phyloP scores from a whole-genome alignment of 139 green algal genomes.

The Coelastrella sp. region DNA sequence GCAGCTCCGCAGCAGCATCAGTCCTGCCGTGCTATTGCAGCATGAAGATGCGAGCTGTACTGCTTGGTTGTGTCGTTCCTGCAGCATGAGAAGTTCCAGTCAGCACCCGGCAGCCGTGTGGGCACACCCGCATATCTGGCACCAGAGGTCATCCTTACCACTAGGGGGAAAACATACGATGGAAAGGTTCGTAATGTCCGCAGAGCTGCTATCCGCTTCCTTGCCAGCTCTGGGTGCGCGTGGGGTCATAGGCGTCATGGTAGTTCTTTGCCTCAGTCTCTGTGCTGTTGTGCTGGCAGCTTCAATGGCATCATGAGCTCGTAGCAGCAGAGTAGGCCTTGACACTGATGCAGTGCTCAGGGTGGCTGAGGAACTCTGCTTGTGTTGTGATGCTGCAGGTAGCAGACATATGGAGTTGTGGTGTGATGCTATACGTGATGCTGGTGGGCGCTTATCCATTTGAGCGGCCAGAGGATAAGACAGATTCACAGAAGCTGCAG shows the following conservation, averaged over 20 bases:
- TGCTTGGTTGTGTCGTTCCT: not conserved
- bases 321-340: too few species aligned
- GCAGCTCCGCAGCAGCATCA: too few species aligned
- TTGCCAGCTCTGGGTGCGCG: too few species aligned
- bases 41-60: not conserved
- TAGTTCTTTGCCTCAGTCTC: too few species aligned
- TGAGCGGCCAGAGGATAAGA: conserved; percentile 93
- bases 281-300: too few species aligned
- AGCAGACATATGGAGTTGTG: conserved; percentile 85
- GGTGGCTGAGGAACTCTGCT: too few species aligned
- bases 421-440: conserved; percentile 99
- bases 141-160: conserved; percentile 92
- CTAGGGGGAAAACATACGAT: conserved; percentile 86
- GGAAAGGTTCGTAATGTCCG: conserved; percentile 68
- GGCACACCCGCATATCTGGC: conserved; percentile 97
- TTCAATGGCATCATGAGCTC: too few species aligned
- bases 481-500: conserved; percentile 83
- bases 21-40: too few species aligned
- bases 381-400: conserved; percentile 21
- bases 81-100: conserved; percentile 89
- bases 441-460: conserved; percentile 97
- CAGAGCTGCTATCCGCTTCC: not conserved
- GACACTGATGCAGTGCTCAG: not conserved
- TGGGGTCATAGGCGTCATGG: too few species aligned
- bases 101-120: conserved; percentile 85